These are phyloP conservation scores for Fusarium austroafricanum DNA, from an alignment of 2,329 filamentous ascomycete species.

Conservation along the genomic window DNA sequence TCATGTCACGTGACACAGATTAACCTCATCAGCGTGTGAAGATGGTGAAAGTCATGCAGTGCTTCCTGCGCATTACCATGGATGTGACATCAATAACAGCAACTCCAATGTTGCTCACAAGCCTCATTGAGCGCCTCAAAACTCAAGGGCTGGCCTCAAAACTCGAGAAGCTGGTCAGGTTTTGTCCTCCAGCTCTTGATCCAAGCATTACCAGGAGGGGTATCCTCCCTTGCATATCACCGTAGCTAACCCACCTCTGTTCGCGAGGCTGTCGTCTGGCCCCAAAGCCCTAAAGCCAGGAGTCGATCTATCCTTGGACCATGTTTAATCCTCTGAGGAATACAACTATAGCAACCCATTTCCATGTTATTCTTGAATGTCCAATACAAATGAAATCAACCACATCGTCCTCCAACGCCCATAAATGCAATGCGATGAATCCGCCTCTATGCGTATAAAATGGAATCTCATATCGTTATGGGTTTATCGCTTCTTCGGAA, in stretches of 20 bases:
- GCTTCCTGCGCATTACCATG: slow-evolving; percentile 1
- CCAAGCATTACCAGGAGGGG: slow-evolving; percentile 1
- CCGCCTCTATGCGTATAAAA: slow-evolving; percentile 22
- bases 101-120: neutral
- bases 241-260: neutral
- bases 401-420: slow-evolving; percentile 36
- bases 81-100: neutral
- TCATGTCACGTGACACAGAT: slow-evolving; percentile 27
- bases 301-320: neutral
- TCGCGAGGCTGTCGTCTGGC: slow-evolving; percentile 6
- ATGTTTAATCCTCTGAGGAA: neutral
- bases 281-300: neutral
- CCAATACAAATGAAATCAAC: slow-evolving; percentile 5
- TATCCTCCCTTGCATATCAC: slow-evolving; percentile 29
- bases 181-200: slow-evolving; percentile 1
- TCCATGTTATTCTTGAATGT: slow-evolving; percentile 6
- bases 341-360: neutral
- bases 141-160: neutral
- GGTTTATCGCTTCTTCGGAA: slow-evolving; percentile 54
- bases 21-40: neutral
- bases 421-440: slow-evolving; percentile 28
- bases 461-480: slow-evolving; percentile 6
- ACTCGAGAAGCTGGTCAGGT: neutral
- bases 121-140: neutral
- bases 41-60: slow-evolving; percentile 12